Base-by-base conservation (phyloP, 495 filamentous ascomycete genomes). In the Cenococcum geophilum region DNA sequence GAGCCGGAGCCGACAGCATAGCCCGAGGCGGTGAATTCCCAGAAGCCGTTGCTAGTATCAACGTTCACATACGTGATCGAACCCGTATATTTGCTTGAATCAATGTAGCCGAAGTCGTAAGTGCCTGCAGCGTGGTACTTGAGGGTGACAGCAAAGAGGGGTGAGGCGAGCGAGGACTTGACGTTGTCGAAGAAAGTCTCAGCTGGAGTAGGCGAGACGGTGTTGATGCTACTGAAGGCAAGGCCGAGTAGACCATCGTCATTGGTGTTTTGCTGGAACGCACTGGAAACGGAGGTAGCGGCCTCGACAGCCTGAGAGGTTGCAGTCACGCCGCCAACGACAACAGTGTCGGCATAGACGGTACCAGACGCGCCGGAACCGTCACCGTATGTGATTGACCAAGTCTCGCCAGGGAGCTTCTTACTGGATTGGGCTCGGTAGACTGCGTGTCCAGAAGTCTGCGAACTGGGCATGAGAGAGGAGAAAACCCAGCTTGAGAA, bases 111-210 rank as follows among this genome's bases (percentile, higher is more conserved):
- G 64, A 92, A 91, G 74, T 88, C 86, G 72, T 87, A 90, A 58
- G 68, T 76, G 18, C 89, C 89, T 21, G 86, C 78, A 51, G 72
- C 75, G 32, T 78, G 76, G 66, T 86, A 77, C 75, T 85, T 87
- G 60, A 92, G 75, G 55, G 83, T 77, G 14, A 81, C 85, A 34
- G 86, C 86, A 70, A 90, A 91, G 40, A 91, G 59, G 0, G 83
- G 84, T n/a, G 70, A 60, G 58, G 80, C 77, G 1, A 91, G 79
- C 20, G 70, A 71, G 4, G 72, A 57, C 66, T 82, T 78, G 57
- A 88, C 86, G 62, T 83, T 91, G 73, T 84, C 83, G 73, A 91
- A 90, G 74, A 85, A 91, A 12, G 88, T 92, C 54, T 78, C 82
- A 70, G 87, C 81, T 16, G 66, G 23, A 9, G 65, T 71, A n/a